Percentiles rank a stretch among this genome's conserved stretches.
phyloP scores from a whole-genome alignment of 345 rosid genomes.

The Moricandia moricandioides region DNA sequence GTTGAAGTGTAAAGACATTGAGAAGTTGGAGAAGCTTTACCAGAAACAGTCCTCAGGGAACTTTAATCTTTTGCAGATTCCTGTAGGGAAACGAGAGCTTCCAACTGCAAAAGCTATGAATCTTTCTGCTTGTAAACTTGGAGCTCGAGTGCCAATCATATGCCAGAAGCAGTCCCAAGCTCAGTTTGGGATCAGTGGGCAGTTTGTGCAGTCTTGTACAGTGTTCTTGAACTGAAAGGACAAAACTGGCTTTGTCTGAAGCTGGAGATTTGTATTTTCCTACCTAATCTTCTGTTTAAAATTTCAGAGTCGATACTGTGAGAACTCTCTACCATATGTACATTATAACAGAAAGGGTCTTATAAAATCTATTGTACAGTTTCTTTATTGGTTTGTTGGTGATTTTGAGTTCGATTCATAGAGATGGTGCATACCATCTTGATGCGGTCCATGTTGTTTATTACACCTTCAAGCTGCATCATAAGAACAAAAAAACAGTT shows the following conservation, averaged over 20 bases:
- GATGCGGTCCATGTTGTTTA: conserved; percentile 73
- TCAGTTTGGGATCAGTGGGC: conserved; percentile 45
- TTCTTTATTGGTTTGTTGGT: background rate
- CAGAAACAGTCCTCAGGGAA: conserved; percentile 39
- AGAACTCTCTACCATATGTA: conserved; percentile 29
- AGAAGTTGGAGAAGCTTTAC: conserved; percentile 46
- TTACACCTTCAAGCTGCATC: conserved; percentile 83
- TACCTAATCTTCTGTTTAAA: background rate
- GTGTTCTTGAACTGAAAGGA: conserved; percentile 46
- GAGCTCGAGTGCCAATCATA: conserved; percentile 48
- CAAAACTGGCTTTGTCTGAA: conserved; percentile 20
- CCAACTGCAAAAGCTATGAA: conserved; percentile 41
- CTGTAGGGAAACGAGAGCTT: conserved; percentile 35
- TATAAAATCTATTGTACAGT: conserved; percentile 17
- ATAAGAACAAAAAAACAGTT: background rate
- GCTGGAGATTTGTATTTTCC: conserved; percentile 8
- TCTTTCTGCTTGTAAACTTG: conserved; percentile 50
- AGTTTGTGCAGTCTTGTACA: conserved; percentile 53
- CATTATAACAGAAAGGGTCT: conserved; percentile 9
- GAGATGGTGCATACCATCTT: conserved; percentile 43
- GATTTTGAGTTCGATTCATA: too few species aligned
- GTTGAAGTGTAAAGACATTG: conserved; percentile 41
- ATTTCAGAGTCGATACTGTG: conserved; percentile 16
- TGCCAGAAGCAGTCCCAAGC: conserved; percentile 57
- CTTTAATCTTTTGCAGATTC: conserved; percentile 41